phyloP scores from a whole-genome alignment of 202 grass and related monocot species.

The Miscanthus sacchariflorus region DNA sequence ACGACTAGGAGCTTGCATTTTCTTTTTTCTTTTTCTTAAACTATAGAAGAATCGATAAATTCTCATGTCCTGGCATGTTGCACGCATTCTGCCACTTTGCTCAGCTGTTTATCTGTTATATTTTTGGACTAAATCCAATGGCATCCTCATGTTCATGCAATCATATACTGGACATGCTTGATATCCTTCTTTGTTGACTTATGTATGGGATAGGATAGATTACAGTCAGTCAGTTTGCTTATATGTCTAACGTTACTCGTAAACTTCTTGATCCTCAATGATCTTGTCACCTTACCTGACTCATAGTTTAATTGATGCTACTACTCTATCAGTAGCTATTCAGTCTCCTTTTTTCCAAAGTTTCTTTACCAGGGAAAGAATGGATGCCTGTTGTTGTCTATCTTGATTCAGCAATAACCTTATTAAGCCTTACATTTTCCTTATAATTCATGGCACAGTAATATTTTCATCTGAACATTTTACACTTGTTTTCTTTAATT shows the following conservation, averaged over 20 bases:
- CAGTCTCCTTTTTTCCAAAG: not conserved
- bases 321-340: not conserved
- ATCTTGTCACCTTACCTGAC: not conserved
- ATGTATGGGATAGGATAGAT: not conserved
- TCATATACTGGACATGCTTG: not conserved
- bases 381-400: not conserved
- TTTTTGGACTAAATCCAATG: not conserved
- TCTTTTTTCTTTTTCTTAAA: not conserved
- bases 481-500: not conserved
- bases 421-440: not conserved
- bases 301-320: not conserved
- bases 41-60: not conserved
- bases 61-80: not conserved
- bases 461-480: slow-evolving; percentile 1
- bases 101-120: no score
- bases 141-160: not conserved
- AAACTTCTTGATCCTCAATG: not conserved
- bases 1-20: not conserved
- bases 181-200: not conserved
- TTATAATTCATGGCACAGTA: not conserved
- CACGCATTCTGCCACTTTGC: no score
- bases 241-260: not conserved
- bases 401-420: not conserved
- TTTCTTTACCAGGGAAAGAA: not conserved
- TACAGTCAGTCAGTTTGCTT: not conserved